Base-by-base conservation (phyloP, 1,139 yeast species). In the Kodamaea ohmeri region DNA sequence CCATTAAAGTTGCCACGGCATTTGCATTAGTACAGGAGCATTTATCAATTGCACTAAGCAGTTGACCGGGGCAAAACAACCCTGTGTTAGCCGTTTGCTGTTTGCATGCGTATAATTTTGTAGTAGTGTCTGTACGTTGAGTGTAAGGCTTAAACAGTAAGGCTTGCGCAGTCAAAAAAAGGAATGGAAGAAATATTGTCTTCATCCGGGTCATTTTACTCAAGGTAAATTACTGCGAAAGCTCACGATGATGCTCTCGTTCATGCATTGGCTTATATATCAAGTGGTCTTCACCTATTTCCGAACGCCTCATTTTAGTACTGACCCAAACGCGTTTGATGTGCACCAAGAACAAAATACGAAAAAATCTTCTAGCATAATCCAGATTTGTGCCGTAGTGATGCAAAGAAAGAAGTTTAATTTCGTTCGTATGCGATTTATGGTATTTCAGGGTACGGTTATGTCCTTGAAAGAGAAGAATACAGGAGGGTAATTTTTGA, bases 51-150 rank as follows among this genome's bases (percentile, higher is more conserved):
- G 16, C 27, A 2, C 15, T 16, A 11, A n/a, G 27, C 14, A n/a
- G 25, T 38, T 28, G 9, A 4, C 39, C 42, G 11, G 35, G 35
- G 27, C 56, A 55, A 35, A 47, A 56, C 8, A 48, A 22, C 3
- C 46, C 58, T 3, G 50, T 33, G 2, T 32, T 16, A 9, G 36
- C 17, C 1, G 56, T 32, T 29, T 50, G 47, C 22, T 39, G 38
- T 18, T 46, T 45, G 43, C 66, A 61, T 9, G 58, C 51, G 37
- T 45, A 52, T 3, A 48, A 16, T 3, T 42, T 36, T 9, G 31
- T 33, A n/a, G 32, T 6, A 8, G 36, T 35, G 7, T 8, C 17
- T 3, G 32, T 15, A 5, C 18, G 13, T 19, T 13, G 18, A 9
- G 24, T 18, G n/a, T 34, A 34, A 4, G 32, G 19, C 21, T 34